Evolutionary conservation across 2,329 filamentous ascomycete genomes (phyloP), one percentile per base, ranked within the genome.

Genomic region (Dactylellina parvicollis): DNA sequence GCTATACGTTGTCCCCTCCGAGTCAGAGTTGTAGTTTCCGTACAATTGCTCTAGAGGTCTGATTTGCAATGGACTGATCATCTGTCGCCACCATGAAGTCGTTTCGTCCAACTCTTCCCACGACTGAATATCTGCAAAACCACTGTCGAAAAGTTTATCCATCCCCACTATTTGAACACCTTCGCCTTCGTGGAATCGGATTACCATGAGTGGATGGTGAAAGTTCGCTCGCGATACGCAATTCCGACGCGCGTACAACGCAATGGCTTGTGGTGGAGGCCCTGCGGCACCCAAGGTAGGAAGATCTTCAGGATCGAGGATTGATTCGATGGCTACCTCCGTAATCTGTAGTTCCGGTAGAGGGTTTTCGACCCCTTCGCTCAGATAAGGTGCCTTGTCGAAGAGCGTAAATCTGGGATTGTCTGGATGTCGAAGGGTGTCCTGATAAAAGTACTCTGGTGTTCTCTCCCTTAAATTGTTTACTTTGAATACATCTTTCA

Each of bases 91-190:
- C 55, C 46, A 60, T 8, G 30, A n/a, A 14, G 55, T 60, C 4
- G 20, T 22, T 16, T 30, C 26, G 30, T 69, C 64, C 12, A 69
- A 4, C 20, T 69, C 64, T 38, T 60, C 34, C 54, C 55, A 69
- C 12, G 64, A 69, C 18, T 59, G 52, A 18, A 16, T 22, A 26
- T 59, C 32, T 4, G 60, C 8, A 24, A 12, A 9, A 1, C 49
- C 64, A 20, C 24, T 47, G 1, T 46, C 18, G 16, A 44, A 47
- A 1, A 69, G 8, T 16, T 49, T 61, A 9, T 42, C 16, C 26
- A 69, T 60, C 0, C 14, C 28, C 1, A 61, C 38, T 16, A 49
- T 36, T n/a, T 69, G 54, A 1, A 28, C 2, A 0, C 64, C 64
- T 22, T 60, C 36, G 7, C 46, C 47, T 9, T 60, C 46, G n/a